Evolutionary conservation across 495 filamentous ascomycete species (phyloP).

Genomic region (Aspergillus cavernicola): DNA sequence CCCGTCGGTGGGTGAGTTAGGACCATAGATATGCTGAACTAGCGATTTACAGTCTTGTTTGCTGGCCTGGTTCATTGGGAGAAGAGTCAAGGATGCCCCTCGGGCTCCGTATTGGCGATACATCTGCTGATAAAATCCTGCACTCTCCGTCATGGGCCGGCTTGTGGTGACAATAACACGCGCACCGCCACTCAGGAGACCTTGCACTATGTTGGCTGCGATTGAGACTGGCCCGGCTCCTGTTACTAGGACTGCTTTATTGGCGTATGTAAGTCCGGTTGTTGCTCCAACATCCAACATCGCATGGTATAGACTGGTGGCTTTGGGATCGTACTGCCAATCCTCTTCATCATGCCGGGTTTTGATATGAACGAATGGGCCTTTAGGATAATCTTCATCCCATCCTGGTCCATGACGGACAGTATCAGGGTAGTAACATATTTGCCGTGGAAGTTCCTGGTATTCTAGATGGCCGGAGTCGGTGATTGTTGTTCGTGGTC

Average conservation of each 20-base stretch:
- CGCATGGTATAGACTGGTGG: conserved; percentile 10
- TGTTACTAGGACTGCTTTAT: conserved; percentile 95
- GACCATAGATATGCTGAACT: conserved; percentile 91
- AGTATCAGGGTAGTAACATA: conserved; percentile 9
- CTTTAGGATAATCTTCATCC: conserved; percentile 47
- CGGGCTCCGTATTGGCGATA: conserved; percentile 86
- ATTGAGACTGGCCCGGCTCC: conserved; percentile 97
- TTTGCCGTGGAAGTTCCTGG: conserved; percentile 58
- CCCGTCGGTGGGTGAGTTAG: conserved; percentile 89
- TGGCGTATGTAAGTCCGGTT: conserved; percentile 28
- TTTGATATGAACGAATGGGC: conserved; percentile 94
- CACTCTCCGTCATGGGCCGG: conserved; percentile 88
- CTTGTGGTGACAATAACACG: conserved; percentile 94
- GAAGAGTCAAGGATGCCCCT: conserved; percentile 89
- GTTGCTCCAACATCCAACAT: conserved; percentile 12
- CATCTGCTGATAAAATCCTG: conserved; percentile 96
- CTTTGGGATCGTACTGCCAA: conserved; percentile 92
- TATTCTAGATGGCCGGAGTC: conserved; percentile 15
- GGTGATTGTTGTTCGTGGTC: conserved; percentile 16
- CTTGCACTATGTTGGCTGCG: conserved; percentile 93
- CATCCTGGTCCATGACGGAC: conserved; percentile 2
- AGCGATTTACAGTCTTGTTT: conserved; percentile 93
- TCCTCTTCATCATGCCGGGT: conserved; percentile 64
- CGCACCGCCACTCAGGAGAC: conserved; percentile 91
- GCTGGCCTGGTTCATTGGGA: conserved; percentile 97